Base-by-base conservation (phyloP, 139 green algal species). In the Micromonas commoda region DNA sequence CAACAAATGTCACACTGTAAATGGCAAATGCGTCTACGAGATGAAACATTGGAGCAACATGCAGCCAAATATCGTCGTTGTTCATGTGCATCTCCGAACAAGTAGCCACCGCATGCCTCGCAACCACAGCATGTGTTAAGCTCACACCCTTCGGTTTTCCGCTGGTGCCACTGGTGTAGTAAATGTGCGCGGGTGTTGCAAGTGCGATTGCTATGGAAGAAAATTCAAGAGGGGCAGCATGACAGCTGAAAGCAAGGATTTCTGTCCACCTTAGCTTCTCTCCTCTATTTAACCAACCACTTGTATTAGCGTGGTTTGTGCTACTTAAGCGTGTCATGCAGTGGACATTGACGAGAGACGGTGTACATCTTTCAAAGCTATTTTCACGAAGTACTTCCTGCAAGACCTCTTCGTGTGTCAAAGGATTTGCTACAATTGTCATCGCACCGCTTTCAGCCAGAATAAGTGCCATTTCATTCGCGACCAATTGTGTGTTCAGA, bases 11-110 rank as follows among this genome's bases (percentile, higher is more conserved):
- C 68, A 97, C 87, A 34, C 89, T 86, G 76, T 95, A 97, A 6
- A 95, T 82, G 2, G 91, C 92, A 87, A 97, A 97, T 21, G 90
- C 91, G 71, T 97, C 92, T 53, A 97, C 92, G 73, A 97, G 88
- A 82, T 97, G 92, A 83, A 97, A 97, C 81, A 97, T 92, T 5
- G 92, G 92, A 16, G 92, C 92, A 75, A 93, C 87, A 81, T 96
- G 92, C 53, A 85, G 84, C 92, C 92, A 96, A 51, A 94, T 82
- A 72, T 97, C 92, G 34, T 82, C 68, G 23, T 73, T 45, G 77
- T 87, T 87, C 19, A 97, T 76, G 0, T 74, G 71, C 90, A 96
- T 95, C 80, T 96, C 90, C 39, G 87, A 54, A 52, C 92, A 86
- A 60, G 89, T 89, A 23, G 88, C 90, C 26, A 94, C 26, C 0